Percentiles rank a stretch among this genome's conserved stretches.
Conservation (phyloP, 2,329 filamentous ascomycete genomes). For the Didymellaceae sp. region DNA sequence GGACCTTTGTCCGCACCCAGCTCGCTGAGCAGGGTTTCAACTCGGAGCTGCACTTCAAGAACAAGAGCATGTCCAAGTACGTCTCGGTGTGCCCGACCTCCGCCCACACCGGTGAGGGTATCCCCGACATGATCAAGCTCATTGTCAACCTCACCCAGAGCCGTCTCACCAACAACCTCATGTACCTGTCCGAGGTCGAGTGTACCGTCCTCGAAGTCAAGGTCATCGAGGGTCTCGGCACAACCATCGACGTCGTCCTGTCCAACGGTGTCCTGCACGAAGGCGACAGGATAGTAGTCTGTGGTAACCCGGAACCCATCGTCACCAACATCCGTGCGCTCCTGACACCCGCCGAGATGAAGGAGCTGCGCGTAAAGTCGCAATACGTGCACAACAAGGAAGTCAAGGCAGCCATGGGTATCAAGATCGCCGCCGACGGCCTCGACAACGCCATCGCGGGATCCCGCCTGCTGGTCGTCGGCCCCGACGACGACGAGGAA, state of each 20-base stretch:
- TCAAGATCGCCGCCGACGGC: slow-evolving; percentile 97
- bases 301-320: slow-evolving; percentile 95
- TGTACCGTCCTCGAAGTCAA: slow-evolving; percentile 98
- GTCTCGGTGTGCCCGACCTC: slow-evolving; percentile 98
- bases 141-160: slow-evolving; percentile 92
- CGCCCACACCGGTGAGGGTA: slow-evolving; percentile 98
- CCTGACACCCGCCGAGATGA: slow-evolving; percentile 89
- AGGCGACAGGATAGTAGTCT: slow-evolving; percentile 92
- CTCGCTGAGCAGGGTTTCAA: slow-evolving; percentile 98
- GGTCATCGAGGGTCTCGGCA: slow-evolving; percentile 97
- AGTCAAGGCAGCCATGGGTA: slow-evolving; percentile 96
- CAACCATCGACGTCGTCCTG: slow-evolving; percentile 96
- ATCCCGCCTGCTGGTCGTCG: slow-evolving; percentile 91
- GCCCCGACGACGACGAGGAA: slow-evolving; percentile 93
- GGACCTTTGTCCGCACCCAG: slow-evolving; percentile 89
- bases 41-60: slow-evolving; percentile 94
- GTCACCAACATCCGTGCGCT: slow-evolving; percentile 93
- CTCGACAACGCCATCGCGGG: slow-evolving; percentile 96
- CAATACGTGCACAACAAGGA: slow-evolving; percentile 99
- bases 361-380: slow-evolving; percentile 93
- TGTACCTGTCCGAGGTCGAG: slow-evolving; percentile 98
- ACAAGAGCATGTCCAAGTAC: slow-evolving; percentile 93
- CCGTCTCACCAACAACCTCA: slow-evolving; percentile 94
- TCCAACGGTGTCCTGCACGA: slow-evolving; percentile 95
- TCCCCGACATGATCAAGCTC: slow-evolving; percentile 97